Percentiles rank a stretch among this genome's conserved stretches.
Evolutionary conservation across 2,329 filamentous ascomycete species (phyloP).

Genomic region (Neofusicoccum sp.): DNA sequence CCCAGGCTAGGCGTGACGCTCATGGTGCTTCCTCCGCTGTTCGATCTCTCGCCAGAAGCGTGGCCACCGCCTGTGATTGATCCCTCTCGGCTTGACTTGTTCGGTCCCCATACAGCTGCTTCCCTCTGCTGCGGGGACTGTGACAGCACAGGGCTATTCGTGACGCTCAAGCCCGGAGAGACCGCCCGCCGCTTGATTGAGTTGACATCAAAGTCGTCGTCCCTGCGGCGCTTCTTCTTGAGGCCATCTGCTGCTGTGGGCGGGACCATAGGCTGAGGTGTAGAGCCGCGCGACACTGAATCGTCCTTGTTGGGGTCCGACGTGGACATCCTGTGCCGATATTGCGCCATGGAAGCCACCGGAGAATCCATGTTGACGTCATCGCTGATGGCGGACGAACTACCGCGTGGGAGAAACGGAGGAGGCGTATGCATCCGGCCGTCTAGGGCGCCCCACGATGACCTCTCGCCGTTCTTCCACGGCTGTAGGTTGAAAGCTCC

Average conservation of each 20-base stretch:
- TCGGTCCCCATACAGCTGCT: constrained; percentile 65
- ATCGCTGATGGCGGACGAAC: constrained; percentile 58
- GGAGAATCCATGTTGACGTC: constrained; percentile 74
- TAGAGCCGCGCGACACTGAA: constrained; percentile 33
- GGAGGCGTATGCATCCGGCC: constrained; percentile 63
- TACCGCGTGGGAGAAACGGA: constrained; percentile 55
- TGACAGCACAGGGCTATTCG: constrained; percentile 79
- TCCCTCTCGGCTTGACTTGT: constrained; percentile 60
- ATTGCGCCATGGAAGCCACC: constrained; percentile 14
- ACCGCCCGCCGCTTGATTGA: constrained; percentile 91
- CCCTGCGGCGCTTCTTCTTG: constrained; percentile 70
- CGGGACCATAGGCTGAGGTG: constrained; percentile 37
- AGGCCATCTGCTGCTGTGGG: constrained; percentile 41
- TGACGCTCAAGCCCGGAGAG: constrained; percentile 84
- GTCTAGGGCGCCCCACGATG: constrained; percentile 79
- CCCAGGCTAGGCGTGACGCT: constrained; percentile 40
- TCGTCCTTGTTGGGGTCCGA: constrained; percentile 14
- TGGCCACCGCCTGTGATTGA: constrained; percentile 48
- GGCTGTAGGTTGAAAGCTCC: constrained; percentile 74
- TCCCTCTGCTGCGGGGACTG: constrained; percentile 80
- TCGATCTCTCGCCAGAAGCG: constrained; percentile 49
- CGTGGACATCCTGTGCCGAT: constrained; percentile 26
- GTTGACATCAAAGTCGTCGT: constrained; percentile 85
- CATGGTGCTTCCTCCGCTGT: constrained; percentile 50
- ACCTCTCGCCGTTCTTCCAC: constrained; percentile 65